Base-by-base conservation (phyloP, 2,329 filamentous ascomycete species). In the Colletotrichum lentis region DNA sequence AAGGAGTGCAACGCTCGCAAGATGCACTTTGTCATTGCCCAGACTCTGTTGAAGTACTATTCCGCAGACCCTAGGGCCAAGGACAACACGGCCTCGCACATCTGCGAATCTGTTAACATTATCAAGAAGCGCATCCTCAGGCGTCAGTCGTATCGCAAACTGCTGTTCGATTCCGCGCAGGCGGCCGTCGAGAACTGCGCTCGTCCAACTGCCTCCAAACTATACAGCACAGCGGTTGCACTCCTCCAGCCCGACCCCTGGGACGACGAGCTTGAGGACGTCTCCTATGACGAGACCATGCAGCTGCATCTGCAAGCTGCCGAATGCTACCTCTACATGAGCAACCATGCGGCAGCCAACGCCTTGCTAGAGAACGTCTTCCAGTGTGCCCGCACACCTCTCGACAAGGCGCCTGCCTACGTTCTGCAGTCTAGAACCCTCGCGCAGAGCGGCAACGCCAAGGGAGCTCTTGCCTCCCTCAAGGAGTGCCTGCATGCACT, bases 11-110 rank as follows among this genome's bases (percentile, higher is more conserved):
- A 91, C 63, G 81, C 86, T 24, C 82, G 86, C 22, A 91, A 91
- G 73, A 97, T 97, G 94, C 94, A 97, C 78, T 97, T 94, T 73
- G 88, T 94, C 53, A 93, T 97, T 73, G 91, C 92, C 0, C 90
- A 93, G 74, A 91, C 90, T 0, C 87, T 97, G 71, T 87, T 94
- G 77, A 91, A 91, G 72, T 90, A 94, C 73, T 88, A 86, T 69
- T 67, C 64, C 10, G 75, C 82, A 8, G 89, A 93, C 68, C 82
- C 86, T 1, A 84, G 84, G 57, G 85, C 86, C 31, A 84, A 89
- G 14, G 94, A 96, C 74, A 90, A 87, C 67, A 90, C 91, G 68
- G 92, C 93, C 24, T 87, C 90, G 5, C 95, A 97, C 76, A 90
- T 97, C 3, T 94, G 92, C 75, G 87, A 91, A 72, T 90, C 91